phyloP scores from a whole-genome alignment of 129 eudicot species.

The Tanacetum coccineum region DNA sequence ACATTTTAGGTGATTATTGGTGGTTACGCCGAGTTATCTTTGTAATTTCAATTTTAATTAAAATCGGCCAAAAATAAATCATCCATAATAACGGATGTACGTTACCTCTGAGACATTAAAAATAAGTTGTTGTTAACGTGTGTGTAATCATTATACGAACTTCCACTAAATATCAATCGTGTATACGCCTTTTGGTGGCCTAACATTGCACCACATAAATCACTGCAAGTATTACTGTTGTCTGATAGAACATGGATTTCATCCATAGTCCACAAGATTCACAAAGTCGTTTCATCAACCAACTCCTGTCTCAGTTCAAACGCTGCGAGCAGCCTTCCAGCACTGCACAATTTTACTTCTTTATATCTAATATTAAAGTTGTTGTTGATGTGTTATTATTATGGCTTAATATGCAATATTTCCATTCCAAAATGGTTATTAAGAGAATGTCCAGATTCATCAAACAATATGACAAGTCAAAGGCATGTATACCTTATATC shows the following conservation, averaged over 20 bases:
- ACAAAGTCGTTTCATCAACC: background rate
- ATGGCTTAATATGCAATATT: background rate
- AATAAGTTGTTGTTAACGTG: no score
- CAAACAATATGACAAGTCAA: background rate
- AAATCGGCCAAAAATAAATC: no score
- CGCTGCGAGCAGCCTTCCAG: background rate
- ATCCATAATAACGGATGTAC: no score
- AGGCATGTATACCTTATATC: background rate
- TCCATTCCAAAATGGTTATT: background rate
- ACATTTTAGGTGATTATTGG: no score
- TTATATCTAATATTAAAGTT: background rate
- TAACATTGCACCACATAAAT: background rate
- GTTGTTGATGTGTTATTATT: background rate
- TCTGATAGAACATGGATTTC: background rate
- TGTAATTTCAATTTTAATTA: no score
- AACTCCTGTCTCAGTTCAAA: no score
- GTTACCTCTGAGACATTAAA: no score
- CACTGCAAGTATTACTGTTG: background rate
- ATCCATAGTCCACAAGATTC: background rate
- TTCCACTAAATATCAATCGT: background rate
- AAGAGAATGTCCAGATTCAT: background rate
- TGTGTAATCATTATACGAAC: background rate
- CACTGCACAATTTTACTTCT: background rate
- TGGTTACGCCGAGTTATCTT: no score
- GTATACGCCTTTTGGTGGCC: background rate